Conservation (phyloP, 208 protist genomes). For the Leishmania turanica region DNA sequence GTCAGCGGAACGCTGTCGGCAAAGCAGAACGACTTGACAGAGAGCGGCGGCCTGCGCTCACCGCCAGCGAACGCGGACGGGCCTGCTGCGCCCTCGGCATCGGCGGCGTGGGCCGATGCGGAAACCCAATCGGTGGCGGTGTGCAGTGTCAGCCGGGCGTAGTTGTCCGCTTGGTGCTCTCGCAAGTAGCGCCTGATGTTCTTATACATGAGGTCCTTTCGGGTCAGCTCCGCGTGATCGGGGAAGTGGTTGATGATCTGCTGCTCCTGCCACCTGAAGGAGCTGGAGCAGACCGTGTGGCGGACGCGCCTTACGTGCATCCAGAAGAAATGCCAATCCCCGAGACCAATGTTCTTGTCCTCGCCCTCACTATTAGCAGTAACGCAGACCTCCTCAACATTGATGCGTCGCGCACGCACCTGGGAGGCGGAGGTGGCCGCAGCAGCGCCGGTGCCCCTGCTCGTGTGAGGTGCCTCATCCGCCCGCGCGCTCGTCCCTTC, state of each 20-base stretch:
- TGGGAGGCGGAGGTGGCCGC: background rate
- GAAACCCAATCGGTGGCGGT: conserved; percentile 50
- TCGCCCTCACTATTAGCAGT: conserved; percentile 38
- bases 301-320: conserved; percentile 81
- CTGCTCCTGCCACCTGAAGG: conserved; percentile 77
- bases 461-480: background rate
- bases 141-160: conserved; percentile 38
- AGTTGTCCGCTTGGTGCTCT: conserved; percentile 38
- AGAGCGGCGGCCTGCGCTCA: background rate
- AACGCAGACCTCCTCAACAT: conserved; percentile 52
- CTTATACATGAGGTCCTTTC: conserved; percentile 98
- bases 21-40: conserved; percentile 46
- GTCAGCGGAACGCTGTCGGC: conserved; percentile 93
- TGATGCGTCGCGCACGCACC: conserved; percentile 11
- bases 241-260: conserved; percentile 98
- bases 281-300: conserved; percentile 62
- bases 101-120: conserved; percentile 28
- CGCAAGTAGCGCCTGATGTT: conserved; percentile 94
- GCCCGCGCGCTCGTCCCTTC: background rate
- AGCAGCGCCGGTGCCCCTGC: background rate
- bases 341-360: conserved; percentile 43
- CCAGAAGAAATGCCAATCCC: conserved; percentile 93
- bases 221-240: conserved; percentile 97
- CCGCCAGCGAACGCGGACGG: background rate
- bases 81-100: background rate